phyloP scores from a whole-genome alignment of 441 rosid species.

The Gossypium trilobum region DNA sequence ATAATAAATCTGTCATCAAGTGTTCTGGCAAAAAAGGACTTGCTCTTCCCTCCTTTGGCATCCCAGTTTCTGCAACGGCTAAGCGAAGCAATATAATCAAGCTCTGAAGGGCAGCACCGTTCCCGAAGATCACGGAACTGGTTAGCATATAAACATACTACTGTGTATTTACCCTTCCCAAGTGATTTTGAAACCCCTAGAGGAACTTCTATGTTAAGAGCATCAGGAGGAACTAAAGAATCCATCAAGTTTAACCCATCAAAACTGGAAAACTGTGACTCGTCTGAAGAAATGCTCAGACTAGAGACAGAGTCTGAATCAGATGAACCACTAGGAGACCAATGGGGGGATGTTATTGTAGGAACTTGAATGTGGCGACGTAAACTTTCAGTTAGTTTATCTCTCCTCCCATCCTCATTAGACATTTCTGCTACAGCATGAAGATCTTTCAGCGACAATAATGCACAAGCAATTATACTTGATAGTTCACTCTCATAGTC shows the following conservation, averaged over 20 bases:
- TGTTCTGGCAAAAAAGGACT: conserved; percentile 75
- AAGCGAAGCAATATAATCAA: conserved; percentile 71
- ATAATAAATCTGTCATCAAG: conserved; percentile 79
- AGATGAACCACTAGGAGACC: conserved; percentile 51
- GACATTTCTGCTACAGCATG: conserved; percentile 24
- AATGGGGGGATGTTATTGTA: conserved; percentile 35
- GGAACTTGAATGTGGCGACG: conserved; percentile 29
- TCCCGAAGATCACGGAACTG: conserved; percentile 70
- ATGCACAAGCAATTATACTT: conserved; percentile 82
- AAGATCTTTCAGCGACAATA: conserved; percentile 45
- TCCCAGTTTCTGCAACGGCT: conserved; percentile 89
- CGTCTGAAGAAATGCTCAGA: conserved; percentile 38
- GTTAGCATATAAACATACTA: conserved; percentile 59
- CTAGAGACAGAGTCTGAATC: conserved; percentile 45
- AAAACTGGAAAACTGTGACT: conserved; percentile 56
- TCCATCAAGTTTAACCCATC: conserved; percentile 71
- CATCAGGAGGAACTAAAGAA: conserved; percentile 44
- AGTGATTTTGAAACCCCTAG: conserved; percentile 55
- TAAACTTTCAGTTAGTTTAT: conserved; percentile 28
- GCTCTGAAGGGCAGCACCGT: conserved; percentile 64
- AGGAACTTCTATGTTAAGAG: conserved; percentile 47
- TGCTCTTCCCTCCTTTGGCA: conserved; percentile 98
- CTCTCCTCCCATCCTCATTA: conserved; percentile 28
- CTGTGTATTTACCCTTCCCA: conserved; percentile 71
- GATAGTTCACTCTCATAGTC: conserved; percentile 90